These are phyloP conservation scores for Colletotrichum sp. DNA, from an alignment of 2,329 filamentous ascomycete species.

Conservation along the genomic window DNA sequence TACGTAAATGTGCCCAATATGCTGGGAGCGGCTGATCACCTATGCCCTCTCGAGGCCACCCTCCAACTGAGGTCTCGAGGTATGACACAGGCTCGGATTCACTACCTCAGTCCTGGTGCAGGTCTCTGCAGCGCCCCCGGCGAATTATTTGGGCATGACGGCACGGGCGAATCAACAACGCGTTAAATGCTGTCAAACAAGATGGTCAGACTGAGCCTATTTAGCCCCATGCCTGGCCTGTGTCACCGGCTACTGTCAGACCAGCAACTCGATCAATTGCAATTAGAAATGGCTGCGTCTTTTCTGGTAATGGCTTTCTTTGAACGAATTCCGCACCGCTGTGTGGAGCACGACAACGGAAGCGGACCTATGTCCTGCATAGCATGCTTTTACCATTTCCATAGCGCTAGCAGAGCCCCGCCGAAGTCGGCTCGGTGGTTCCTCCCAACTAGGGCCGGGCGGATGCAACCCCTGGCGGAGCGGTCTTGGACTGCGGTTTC, in stretches of 20 bases:
- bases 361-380: constrained; percentile 9
- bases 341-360: not conserved
- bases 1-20: not conserved
- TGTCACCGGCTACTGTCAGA: not conserved
- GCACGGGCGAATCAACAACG: not conserved
- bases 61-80: not conserved
- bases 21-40: constrained; percentile 5
- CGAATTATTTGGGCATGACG: not conserved
- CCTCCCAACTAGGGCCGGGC: constrained; percentile 12
- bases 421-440: constrained; percentile 22
- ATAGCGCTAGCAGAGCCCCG: constrained; percentile 8
- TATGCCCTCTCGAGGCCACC: constrained; percentile 1
- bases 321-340: not conserved
- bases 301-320: not conserved
- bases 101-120: not conserved
- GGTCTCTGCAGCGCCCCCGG: not conserved
- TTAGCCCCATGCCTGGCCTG: not conserved
- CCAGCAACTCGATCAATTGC: not conserved
- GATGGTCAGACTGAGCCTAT: not conserved
- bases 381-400: not conserved
- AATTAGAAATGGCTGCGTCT: not conserved
- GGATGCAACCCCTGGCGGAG: constrained; percentile 2
- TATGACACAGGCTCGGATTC: not conserved
- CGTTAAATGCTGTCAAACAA: not conserved
- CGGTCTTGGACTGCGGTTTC: not conserved